Evolutionary conservation across 1,284 basidiomycete species (phyloP).

Genomic region (Cronartium quercuum): DNA sequence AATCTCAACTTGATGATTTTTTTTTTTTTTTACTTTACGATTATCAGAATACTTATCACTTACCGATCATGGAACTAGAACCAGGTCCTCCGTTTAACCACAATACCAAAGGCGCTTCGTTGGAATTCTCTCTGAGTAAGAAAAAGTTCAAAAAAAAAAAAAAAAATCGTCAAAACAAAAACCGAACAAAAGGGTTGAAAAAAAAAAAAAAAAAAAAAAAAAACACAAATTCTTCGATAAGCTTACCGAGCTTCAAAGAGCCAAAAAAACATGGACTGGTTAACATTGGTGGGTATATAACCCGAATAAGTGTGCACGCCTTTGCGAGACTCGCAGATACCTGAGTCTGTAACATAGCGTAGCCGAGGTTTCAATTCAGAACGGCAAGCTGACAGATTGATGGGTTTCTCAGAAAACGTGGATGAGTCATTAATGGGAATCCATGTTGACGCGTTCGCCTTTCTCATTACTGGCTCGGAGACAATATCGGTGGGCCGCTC

Average conservation of each 20-base stretch:
- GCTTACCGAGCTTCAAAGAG: background rate
- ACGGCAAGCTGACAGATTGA: background rate
- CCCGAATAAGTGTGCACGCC: background rate
- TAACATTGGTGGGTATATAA: background rate
- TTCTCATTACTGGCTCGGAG: no score
- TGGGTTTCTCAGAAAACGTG: background rate
- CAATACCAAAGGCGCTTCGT: conserved; percentile 20
- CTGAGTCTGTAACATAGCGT: background rate
- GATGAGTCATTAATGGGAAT: background rate
- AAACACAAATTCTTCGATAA: no score
- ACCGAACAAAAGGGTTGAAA: background rate
- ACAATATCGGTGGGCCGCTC: no score
- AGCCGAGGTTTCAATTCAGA: background rate
- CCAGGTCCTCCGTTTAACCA: conserved; percentile 34
- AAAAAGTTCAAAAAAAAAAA: background rate
- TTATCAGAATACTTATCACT: background rate
- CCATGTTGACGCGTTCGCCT: no score
- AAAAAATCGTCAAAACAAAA: no score
- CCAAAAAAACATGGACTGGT: background rate
- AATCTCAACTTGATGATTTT: no score
- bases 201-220: no score
- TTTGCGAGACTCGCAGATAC: background rate
- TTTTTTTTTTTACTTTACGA: no score
- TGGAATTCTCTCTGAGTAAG: conserved; percentile 4
- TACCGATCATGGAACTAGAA: conserved; percentile 24